These are phyloP conservation scores for Dactylonectria estremocensis DNA, from an alignment of 2,329 filamentous ascomycete species.

Conservation along the genomic window DNA sequence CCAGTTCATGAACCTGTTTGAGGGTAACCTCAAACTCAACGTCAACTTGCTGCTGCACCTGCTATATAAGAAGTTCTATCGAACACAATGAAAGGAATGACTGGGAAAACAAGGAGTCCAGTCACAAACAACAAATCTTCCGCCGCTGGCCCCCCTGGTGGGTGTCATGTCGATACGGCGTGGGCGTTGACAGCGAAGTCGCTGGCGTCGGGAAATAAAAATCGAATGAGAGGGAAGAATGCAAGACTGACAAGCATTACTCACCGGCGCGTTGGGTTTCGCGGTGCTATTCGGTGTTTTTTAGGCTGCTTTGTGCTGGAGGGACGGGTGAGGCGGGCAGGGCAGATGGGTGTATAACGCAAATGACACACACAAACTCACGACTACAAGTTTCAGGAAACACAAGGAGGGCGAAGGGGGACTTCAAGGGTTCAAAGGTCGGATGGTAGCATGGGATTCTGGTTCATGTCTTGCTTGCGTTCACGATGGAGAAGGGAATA, in stretches of 20 bases:
- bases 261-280: slow-evolving; percentile 43
- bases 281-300: slow-evolving; percentile 44
- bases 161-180: slow-evolving; percentile 13
- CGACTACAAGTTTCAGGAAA: slow-evolving; percentile 37
- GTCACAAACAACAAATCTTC: background rate
- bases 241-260: slow-evolving; percentile 44
- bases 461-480: slow-evolving; percentile 27
- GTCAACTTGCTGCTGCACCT: slow-evolving; percentile 97
- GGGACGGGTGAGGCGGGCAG: slow-evolving; percentile 28
- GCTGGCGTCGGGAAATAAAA: slow-evolving; percentile 1
- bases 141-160: slow-evolving; percentile 22
- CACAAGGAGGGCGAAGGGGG: slow-evolving; percentile 31
- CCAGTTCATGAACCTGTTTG: slow-evolving; percentile 96
- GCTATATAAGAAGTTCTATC: slow-evolving; percentile 99
- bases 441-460: slow-evolving; percentile 31
- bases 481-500: slow-evolving; percentile 24
- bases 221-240: slow-evolving; percentile 3
- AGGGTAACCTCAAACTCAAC: slow-evolving; percentile 87
- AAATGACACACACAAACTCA: slow-evolving; percentile 41
- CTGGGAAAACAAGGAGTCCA: background rate
- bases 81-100: slow-evolving; percentile 68
- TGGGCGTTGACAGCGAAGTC: background rate
- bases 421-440: slow-evolving; percentile 41
- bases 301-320: slow-evolving; percentile 45
- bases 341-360: slow-evolving; percentile 35